Evolutionary conservation across 2,329 filamentous ascomycete species (phyloP), one percentile per base, ranked within the genome.

Genomic region (Monosporascus sp.): DNA sequence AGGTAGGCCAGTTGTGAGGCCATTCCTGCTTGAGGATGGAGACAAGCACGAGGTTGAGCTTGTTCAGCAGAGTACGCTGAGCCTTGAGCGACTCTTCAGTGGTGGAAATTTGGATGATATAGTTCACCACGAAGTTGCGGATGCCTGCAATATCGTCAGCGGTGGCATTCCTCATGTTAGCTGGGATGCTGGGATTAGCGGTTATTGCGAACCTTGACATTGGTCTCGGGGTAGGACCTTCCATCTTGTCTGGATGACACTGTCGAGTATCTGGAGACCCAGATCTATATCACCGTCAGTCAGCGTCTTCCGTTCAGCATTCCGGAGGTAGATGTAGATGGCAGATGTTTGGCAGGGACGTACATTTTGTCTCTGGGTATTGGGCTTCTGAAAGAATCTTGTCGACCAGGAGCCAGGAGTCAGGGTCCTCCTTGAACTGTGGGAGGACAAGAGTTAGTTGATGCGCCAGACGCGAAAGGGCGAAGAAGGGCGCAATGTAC

Each of bases 1-100:
- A 99, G 20, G 91, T 96, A 11, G 95, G 94, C 94, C 95, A 99
- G 79, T 99, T 96, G 75, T 97, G 93, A 53, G 94, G 94, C 94
- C 94, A 99, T 74, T 99, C 94, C 75, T 99, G 94, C 80, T 99
- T 99, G 68, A 99, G 79, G 58, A 99, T 93, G 53, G 92, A 97
- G 63, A 99, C 90, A 59, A 99, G 87, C 54, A 97, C 93, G 65
- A 99, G 83, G 68, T 99, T 99, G 57, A 99, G 85, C 79, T 99
- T 99, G 82, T 97, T 97, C 68, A 99, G 79, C 55, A 99, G 84
- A 37, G 92, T 92, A 68, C 89, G 88, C 73, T 97, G 88, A 63
- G 82, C 77, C 70, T 87, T 88, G 62, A 97, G 79, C 60, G 86
- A 87, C 68, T 97, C 93, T 72, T 97, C 93, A 57, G 90, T 88